Conservation (phyloP, 805 yeast genomes). For the Metschnikowia lachancei region DNA sequence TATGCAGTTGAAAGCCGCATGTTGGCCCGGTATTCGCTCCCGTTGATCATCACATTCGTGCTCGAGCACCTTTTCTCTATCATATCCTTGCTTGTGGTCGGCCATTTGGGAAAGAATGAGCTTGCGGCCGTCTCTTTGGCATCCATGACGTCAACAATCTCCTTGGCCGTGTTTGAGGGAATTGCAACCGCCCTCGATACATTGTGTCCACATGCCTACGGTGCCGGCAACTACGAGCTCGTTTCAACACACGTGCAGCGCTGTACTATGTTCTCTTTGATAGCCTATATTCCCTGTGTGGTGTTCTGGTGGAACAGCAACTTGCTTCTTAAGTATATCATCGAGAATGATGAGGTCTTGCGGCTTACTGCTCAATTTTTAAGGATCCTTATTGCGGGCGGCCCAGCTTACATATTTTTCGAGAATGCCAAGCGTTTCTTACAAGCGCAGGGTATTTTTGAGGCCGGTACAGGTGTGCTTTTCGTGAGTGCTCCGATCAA, state of each 20-base stretch:
- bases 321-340: slow-evolving; percentile 28
- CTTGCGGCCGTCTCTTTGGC: slow-evolving; percentile 47
- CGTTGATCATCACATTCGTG: slow-evolving; percentile 40
- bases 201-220: slow-evolving; percentile 46
- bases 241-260: slow-evolving; percentile 41
- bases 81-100: slow-evolving; percentile 43
- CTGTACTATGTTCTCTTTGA: slow-evolving; percentile 33
- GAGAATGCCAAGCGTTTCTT: slow-evolving; percentile 41
- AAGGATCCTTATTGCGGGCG: slow-evolving; percentile 37
- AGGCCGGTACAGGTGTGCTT: slow-evolving; percentile 45
- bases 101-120: slow-evolving; percentile 44
- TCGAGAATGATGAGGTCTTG: slow-evolving; percentile 34
- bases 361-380: slow-evolving; percentile 35
- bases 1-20: slow-evolving; percentile 27
- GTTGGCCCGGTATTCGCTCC: slow-evolving; percentile 35
- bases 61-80: slow-evolving; percentile 45
- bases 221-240: slow-evolving; percentile 40
- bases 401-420: slow-evolving; percentile 44
- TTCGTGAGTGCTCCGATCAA: slow-evolving; percentile 43
- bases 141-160: slow-evolving; percentile 43
- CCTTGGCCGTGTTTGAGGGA: slow-evolving; percentile 46
- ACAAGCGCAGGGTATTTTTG: slow-evolving; percentile 48
- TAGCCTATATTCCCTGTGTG: slow-evolving; percentile 39
- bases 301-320: slow-evolving; percentile 41
- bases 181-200: slow-evolving; percentile 47